Evolutionary conservation across 1,284 basidiomycete genomes (phyloP).

Genomic region (Apiotrichum gamsii): DNA sequence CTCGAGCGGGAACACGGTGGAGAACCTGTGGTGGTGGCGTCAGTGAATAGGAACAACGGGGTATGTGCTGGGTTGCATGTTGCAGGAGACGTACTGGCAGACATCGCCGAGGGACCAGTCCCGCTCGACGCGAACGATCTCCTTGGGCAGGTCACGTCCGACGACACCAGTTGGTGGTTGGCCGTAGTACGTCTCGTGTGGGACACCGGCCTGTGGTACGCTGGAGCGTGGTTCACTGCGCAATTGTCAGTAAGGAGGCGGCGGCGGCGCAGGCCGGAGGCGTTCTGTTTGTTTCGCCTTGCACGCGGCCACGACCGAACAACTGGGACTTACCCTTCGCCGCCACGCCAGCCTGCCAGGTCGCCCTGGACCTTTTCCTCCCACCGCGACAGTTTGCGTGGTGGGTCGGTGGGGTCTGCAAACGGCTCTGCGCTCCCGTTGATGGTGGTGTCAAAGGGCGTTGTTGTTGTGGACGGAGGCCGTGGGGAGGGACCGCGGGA

Average conservation of each 20-base stretch:
- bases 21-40: conserved; percentile 34
- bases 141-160: conserved; percentile 42
- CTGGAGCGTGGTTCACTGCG: conserved; percentile 20
- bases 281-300: no score
- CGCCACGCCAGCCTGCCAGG: conserved; percentile 39
- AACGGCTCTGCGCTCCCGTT: background rate
- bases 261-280: no score
- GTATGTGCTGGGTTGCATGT: background rate
- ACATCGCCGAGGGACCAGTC: conserved; percentile 49
- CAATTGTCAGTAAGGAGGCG: no score
- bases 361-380: conserved; percentile 36
- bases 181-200: conserved; percentile 28
- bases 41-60: background rate
- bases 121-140: conserved; percentile 48
- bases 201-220: conserved; percentile 23
- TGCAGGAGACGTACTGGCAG: conserved; percentile 40
- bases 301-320: background rate
- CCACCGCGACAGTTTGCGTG: conserved; percentile 20
- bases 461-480: background rate
- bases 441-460: background rate
- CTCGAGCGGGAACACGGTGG: conserved; percentile 47
- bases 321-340: conserved; percentile 33
- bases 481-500: background rate
- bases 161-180: conserved; percentile 33
- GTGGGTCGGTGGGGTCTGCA: background rate